phyloP scores from a whole-genome alignment of 257 asterid genomes.

The Nicotiana attenuata region DNA sequence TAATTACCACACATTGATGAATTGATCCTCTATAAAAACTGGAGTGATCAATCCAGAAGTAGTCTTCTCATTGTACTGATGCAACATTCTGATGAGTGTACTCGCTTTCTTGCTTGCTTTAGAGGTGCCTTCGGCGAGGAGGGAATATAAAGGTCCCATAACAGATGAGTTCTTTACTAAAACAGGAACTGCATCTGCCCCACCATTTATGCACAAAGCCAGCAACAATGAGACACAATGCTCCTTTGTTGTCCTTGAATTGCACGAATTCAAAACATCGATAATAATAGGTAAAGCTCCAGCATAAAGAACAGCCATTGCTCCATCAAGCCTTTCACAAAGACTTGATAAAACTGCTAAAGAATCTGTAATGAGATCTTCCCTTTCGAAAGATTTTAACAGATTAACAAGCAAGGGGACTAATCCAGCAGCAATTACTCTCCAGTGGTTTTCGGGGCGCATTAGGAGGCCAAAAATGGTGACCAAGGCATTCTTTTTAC shows the following conservation, averaged over 20 bases:
- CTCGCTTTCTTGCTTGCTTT: slow-evolving; percentile 63
- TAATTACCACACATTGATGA: slow-evolving; percentile 57
- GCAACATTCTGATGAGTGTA: slow-evolving; percentile 64
- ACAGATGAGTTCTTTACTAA: slow-evolving; percentile 60
- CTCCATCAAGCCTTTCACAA: slow-evolving; percentile 55
- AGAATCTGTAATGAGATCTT: slow-evolving; percentile 50
- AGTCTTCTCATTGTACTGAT: slow-evolving; percentile 44
- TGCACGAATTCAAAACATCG: slow-evolving; percentile 37
- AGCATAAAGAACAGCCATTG: slow-evolving; percentile 43
- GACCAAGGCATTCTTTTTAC: slow-evolving; percentile 53
- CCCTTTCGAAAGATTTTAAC: slow-evolving; percentile 32
- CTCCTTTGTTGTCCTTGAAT: slow-evolving; percentile 43
- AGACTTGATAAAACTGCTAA: slow-evolving; percentile 57
- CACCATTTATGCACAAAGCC: slow-evolving; percentile 52
- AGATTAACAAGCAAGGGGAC: slow-evolving; percentile 40
- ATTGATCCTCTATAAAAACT: slow-evolving; percentile 42
- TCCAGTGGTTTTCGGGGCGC: slow-evolving; percentile 56
- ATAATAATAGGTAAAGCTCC: slow-evolving; percentile 40
- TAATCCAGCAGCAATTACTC: slow-evolving; percentile 48
- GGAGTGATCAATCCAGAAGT: slow-evolving; percentile 34
- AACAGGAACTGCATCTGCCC: slow-evolving; percentile 60
- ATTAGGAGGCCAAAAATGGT: slow-evolving; percentile 51
- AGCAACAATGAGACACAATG: slow-evolving; percentile 53
- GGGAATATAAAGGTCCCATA: slow-evolving; percentile 51
- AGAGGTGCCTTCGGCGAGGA: slow-evolving; percentile 45